A percentile compares a stretch with the other conserved stretches of the same genome.
Conservation (phyloP, 257 asterid species). For the Forsythia viridissima region DNA sequence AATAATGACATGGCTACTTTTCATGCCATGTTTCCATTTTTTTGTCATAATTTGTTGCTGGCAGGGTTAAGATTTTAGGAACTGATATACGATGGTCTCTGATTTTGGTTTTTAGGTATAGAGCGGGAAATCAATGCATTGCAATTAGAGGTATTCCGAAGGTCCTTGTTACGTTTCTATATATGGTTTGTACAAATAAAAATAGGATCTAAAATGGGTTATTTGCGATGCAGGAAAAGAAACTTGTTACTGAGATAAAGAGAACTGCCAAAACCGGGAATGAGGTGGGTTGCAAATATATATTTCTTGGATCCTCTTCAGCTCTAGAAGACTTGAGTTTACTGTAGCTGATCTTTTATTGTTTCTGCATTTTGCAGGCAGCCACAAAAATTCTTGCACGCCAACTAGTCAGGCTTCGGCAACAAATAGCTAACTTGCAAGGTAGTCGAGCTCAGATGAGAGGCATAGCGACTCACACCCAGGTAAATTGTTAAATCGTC, state of each 20-base stretch:
- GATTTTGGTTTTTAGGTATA: constrained; percentile 50
- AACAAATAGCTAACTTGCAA: constrained; percentile 89
- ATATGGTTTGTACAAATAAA: neutral
- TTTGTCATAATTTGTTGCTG: neutral
- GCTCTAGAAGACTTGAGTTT: neutral
- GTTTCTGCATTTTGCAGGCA: constrained; percentile 45
- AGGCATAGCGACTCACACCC: constrained; percentile 91
- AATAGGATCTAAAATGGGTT: constrained; percentile 8
- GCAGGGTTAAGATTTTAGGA: neutral
- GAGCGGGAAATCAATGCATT: constrained; percentile 74
- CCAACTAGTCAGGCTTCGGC: constrained; percentile 83
- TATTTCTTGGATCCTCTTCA: neutral
- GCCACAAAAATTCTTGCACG: constrained; percentile 93
- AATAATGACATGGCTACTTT: neutral
- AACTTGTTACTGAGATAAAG: constrained; percentile 91
- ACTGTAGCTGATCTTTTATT: neutral
- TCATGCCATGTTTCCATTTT: neutral
- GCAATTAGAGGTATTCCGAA: constrained; percentile 65
- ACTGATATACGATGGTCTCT: constrained; percentile 12
- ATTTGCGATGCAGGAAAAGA: constrained; percentile 69
- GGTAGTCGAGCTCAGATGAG: constrained; percentile 96
- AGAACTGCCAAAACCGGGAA: constrained; percentile 97
- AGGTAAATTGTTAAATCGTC: constrained; percentile 46
- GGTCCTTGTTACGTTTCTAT: constrained; percentile 4
- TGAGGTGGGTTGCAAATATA: constrained; percentile 20